These are phyloP conservation scores for Leptographium lundbergii DNA, from an alignment of 2,329 filamentous ascomycete genomes.

Conservation along the genomic window DNA sequence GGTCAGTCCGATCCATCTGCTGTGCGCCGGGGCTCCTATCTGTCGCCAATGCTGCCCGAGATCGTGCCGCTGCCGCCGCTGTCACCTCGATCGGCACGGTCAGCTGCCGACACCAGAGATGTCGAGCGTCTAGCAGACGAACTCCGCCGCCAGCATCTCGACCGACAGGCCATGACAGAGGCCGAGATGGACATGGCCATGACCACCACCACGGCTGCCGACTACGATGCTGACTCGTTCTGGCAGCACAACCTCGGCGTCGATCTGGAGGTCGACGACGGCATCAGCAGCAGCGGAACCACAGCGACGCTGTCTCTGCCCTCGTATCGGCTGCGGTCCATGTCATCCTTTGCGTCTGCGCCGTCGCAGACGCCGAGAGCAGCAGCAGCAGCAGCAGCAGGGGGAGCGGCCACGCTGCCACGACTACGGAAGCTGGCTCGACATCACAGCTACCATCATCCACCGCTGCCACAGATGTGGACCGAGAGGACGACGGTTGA, in stretches of 20 bases:
- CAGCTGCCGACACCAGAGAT: background rate
- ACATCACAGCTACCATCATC: background rate
- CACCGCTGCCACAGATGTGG: background rate
- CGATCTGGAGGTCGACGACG: background rate
- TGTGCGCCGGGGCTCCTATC: too few relatives aligned
- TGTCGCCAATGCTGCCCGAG: too few relatives aligned
- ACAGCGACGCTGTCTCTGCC: background rate
- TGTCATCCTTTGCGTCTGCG: background rate
- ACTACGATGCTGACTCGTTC: background rate
- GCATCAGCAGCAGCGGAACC: background rate
- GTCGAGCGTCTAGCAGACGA: conserved; percentile 7
- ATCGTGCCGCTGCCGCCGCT: background rate
- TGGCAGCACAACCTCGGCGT: background rate
- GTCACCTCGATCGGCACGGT: background rate
- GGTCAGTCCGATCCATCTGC: too few relatives aligned
- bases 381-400: background rate
- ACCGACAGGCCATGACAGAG: background rate
- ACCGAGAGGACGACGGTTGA: too few relatives aligned
- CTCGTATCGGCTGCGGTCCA: background rate
- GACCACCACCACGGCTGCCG: background rate
- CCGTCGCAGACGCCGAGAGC: background rate
- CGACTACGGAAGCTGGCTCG: background rate
- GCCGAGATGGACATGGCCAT: too few relatives aligned
- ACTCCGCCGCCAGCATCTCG: conserved; percentile 5
- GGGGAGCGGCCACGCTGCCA: background rate